A percentile compares a stretch with the other conserved stretches of the same genome.
Conservation (phyloP, 2,329 filamentous ascomycete genomes). For the Chalaropsis ovoidea region DNA sequence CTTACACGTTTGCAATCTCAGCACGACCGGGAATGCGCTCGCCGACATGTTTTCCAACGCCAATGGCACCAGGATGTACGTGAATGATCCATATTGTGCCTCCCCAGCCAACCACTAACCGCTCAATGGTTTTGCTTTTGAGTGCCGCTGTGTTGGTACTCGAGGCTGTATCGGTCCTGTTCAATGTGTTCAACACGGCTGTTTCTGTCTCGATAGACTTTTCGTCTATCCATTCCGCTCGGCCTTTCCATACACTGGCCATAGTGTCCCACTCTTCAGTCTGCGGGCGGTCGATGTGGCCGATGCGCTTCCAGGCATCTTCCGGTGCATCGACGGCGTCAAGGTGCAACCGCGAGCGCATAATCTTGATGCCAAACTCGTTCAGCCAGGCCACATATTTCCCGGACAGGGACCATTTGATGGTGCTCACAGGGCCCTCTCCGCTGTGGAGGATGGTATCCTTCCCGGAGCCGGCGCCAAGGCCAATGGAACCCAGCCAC, state of each 20-base stretch:
- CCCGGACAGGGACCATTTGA: conserved; percentile 89
- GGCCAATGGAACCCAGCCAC: conserved; percentile 81
- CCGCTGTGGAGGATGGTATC: conserved; percentile 84
- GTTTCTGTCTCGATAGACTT: conserved; percentile 65
- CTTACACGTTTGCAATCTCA: conserved; percentile 86
- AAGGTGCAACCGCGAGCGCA: conserved; percentile 77
- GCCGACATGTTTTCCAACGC: conserved; percentile 54
- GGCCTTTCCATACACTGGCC: conserved; percentile 88
- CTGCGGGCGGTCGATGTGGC: conserved; percentile 80
- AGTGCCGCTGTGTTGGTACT: not conserved
- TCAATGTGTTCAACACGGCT: conserved; percentile 30
- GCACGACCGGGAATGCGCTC: conserved; percentile 67
- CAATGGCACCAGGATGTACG: conserved; percentile 65
- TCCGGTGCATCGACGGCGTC: conserved; percentile 54
- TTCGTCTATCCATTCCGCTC: conserved; percentile 88
- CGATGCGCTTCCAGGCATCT: conserved; percentile 87
- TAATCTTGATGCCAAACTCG: conserved; percentile 94
- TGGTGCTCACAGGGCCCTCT: conserved; percentile 79
- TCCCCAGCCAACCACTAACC: conserved; percentile 88
- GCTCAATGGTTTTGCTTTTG: conserved; percentile 51
- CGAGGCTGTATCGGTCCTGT: not conserved
- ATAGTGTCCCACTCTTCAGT: conserved; percentile 89
- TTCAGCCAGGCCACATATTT: conserved; percentile 94
- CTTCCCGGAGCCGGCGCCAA: conserved; percentile 59
- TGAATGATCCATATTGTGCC: conserved; percentile 93